Evolutionary conservation across 2,329 filamentous ascomycete genomes (phyloP), one percentile per base, ranked within the genome.

Genomic region (Annulohypoxylon truncatum): DNA sequence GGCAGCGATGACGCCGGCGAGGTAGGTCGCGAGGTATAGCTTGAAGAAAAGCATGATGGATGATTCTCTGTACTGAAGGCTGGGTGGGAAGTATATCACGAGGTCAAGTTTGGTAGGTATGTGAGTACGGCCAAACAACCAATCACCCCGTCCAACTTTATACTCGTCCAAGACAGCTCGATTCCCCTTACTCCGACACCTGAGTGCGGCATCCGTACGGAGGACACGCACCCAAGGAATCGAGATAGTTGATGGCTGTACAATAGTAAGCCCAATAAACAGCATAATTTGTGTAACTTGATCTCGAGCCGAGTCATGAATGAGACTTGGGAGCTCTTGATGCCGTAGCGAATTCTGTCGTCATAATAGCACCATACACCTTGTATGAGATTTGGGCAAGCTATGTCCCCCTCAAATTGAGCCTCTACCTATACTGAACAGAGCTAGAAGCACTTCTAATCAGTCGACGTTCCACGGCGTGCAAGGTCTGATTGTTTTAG

Each of bases 11-110:
- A 44, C 54, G 22, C 64, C 38, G 24, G 64, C 50, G 20, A 67
- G 22, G 47, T 59, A 47, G 28, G 50, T n/a, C n/a, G 51, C 64
- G 44, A 67, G 10, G 55, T 54, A 63, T 10, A 67, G 42, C 38
- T 58, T 67, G n/a, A 44, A 59, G 42, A 59, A 67, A 9, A 62
- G 60, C 64, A 67, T 67, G 42, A 28, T 60, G 50, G 7, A 28
- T 15, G 7, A 12, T 7, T 38, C 6, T 15, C 6, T 28, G 8
- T 4, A 22, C 12, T 35, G 4, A 26, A 10, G 18, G 22, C 33
- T 35, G 2, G 24, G 15, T 29, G 1, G 44, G 24, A 10, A 28
- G 54, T 59, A 12, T 31, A 15, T 48, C 7, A 33, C n/a, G 15
- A 64, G 24, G 3, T 40, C 10, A 12, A 4, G 3, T n/a, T 62